Conservation (phyloP, 805 yeast genomes). For the Metschnikowia amazonensis region DNA sequence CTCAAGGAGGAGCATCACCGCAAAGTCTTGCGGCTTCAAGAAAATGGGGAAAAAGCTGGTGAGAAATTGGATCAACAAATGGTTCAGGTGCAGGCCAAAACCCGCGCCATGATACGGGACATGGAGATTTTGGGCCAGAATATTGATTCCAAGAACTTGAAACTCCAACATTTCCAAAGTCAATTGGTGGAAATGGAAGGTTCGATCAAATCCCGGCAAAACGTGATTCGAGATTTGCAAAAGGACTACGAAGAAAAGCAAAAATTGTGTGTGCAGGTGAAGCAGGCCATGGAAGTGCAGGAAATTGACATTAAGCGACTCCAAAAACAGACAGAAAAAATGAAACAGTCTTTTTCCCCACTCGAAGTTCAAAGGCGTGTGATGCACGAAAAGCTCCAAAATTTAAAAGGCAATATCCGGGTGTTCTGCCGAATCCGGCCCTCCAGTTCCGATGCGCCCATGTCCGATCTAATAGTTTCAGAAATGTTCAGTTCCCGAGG, state of each 20-base stretch:
- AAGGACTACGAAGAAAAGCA: not conserved
- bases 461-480: constrained; percentile 5
- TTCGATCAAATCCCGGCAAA: not conserved
- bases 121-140: not conserved
- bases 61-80: constrained; percentile 11
- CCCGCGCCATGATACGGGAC: not conserved
- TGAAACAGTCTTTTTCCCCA: constrained; percentile 32
- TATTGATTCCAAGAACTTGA: not conserved
- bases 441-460: not conserved
- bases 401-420: constrained; percentile 85
- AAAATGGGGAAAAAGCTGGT: constrained; percentile 16
- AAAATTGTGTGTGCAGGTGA: not conserved
- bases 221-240: not conserved
- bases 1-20: constrained; percentile 26
- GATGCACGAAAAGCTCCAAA: constrained; percentile 74
- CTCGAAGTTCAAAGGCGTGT: constrained; percentile 58
- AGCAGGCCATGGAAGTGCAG: constrained; percentile 8
- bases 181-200: not conserved
- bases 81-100: constrained; percentile 5
- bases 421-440: constrained; percentile 89
- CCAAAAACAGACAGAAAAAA: not conserved
- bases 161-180: not conserved
- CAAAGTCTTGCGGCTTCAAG: constrained; percentile 14
- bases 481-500: constrained; percentile 32
- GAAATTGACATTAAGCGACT: constrained; percentile 11